Conservation (phyloP, 2,329 filamentous ascomycete genomes). For the Acarospora socialis region DNA sequence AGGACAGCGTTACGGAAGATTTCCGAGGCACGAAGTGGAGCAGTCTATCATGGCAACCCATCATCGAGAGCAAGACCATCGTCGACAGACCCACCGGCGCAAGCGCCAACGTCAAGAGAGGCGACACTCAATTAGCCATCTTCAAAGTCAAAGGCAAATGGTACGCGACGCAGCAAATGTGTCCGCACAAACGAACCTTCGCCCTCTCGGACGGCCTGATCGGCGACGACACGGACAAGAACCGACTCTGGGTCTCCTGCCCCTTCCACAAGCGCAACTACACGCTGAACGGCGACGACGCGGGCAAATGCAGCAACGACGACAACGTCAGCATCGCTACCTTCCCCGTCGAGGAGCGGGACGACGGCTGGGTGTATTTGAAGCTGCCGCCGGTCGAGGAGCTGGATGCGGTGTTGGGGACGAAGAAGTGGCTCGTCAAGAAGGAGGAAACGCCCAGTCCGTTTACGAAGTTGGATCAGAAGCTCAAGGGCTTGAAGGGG, state of each 20-base stretch:
- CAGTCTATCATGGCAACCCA: constrained; percentile 61
- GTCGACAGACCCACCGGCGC: constrained; percentile 55
- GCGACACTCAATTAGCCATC: constrained; percentile 76
- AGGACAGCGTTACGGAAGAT: constrained; percentile 51
- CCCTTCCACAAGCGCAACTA: constrained; percentile 87
- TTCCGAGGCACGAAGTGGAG: constrained; percentile 59
- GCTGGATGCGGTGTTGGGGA: constrained; percentile 65
- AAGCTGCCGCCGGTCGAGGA: constrained; percentile 69
- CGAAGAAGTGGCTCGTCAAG: constrained; percentile 62
- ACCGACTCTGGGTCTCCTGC: constrained; percentile 72
- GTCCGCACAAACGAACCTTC: constrained; percentile 80
- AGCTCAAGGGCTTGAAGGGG: constrained; percentile 40
- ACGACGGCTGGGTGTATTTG: constrained; percentile 65
- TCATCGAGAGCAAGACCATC: constrained; percentile 59
- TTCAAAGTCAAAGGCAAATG: constrained; percentile 71
- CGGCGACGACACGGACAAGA: constrained; percentile 40
- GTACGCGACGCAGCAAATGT: constrained; percentile 89
- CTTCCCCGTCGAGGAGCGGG: constrained; percentile 60
- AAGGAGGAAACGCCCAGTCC: constrained; percentile 49
- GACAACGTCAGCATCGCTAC: constrained; percentile 64
- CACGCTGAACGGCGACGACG: constrained; percentile 50
- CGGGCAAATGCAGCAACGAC: constrained; percentile 63
- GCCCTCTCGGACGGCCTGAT: constrained; percentile 76
- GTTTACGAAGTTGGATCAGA: constrained; percentile 43
- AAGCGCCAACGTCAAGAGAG: constrained; percentile 64